Evolutionary conservation across 83 land plant species (phyloP).

Genomic region (Diphasiastrum complanatum): DNA sequence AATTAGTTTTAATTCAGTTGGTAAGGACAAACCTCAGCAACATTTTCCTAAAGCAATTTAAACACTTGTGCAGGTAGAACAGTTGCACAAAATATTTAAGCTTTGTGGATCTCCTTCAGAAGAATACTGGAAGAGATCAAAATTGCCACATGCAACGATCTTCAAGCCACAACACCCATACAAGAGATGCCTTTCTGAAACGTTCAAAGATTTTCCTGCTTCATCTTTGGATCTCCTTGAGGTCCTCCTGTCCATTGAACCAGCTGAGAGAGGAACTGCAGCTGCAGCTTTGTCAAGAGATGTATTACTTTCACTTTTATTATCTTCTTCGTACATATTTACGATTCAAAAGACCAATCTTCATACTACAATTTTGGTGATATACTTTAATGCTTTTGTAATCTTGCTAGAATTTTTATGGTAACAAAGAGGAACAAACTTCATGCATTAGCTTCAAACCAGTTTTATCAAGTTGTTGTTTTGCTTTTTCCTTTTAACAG

Average conservation of each 20-base stretch:
- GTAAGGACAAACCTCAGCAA: no score
- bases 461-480: no score
- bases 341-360: not conserved
- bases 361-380: not conserved
- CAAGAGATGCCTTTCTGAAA: conserved; percentile 23
- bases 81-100: no score
- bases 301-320: not conserved
- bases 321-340: not conserved
- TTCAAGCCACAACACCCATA: conserved; percentile 30
- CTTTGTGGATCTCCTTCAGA: no score
- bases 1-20: no score
- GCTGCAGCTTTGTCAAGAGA: conserved; percentile 19
- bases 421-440: no score
- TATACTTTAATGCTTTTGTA: no score
- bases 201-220: conserved; percentile 24
- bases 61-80: no score
- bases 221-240: conserved; percentile 16
- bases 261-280: conserved; percentile 26
- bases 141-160: conserved; percentile 26
- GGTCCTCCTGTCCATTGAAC: conserved; percentile 25
- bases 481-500: no score
- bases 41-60: no score
- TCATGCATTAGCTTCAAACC: no score
- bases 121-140: conserved; percentile 23
- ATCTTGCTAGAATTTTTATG: no score